phyloP scores from a whole-genome alignment of 108 stramenopile species.

The Halocafeteria seosinensis region DNA sequence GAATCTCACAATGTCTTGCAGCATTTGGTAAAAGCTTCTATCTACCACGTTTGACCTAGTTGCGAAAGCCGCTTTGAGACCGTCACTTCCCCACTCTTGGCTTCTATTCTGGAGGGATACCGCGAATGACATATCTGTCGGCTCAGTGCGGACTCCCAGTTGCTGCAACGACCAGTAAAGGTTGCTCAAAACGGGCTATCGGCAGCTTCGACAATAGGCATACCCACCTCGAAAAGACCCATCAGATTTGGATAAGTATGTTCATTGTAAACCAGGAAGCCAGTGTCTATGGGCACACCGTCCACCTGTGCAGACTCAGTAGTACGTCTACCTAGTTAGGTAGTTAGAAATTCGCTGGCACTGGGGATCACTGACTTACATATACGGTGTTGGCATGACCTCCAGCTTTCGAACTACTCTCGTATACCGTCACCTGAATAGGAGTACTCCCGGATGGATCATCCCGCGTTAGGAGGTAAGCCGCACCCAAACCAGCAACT shows the following conservation, averaged over 20 bases:
- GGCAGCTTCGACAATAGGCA: background rate
- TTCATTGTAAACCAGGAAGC: constrained; percentile 90
- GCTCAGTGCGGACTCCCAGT: constrained; percentile 48
- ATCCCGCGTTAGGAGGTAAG: too few species aligned
- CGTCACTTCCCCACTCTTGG: constrained; percentile 64
- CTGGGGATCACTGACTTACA: background rate
- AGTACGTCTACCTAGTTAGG: too few species aligned
- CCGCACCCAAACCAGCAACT: background rate
- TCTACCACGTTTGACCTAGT: constrained; percentile 36
- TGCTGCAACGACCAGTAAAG: background rate
- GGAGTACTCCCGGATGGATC: background rate
- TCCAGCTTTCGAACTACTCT: background rate
- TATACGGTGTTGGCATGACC: background rate
- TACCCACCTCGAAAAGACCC: constrained; percentile 45
- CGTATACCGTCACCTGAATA: background rate
- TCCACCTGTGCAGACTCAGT: constrained; percentile 46
- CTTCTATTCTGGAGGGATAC: constrained; percentile 60
- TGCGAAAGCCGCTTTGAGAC: constrained; percentile 42
- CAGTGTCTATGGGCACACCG: constrained; percentile 49
- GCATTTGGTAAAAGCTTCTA: constrained; percentile 52
- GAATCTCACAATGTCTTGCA: constrained; percentile 64
- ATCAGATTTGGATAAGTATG: constrained; percentile 85
- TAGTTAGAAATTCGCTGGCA: background rate
- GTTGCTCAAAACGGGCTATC: background rate
- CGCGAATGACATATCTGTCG: constrained; percentile 51